These are phyloP conservation scores for Gracilaria gracilis DNA, from an alignment of 23 red algal genomes.

Conservation along the genomic window DNA sequence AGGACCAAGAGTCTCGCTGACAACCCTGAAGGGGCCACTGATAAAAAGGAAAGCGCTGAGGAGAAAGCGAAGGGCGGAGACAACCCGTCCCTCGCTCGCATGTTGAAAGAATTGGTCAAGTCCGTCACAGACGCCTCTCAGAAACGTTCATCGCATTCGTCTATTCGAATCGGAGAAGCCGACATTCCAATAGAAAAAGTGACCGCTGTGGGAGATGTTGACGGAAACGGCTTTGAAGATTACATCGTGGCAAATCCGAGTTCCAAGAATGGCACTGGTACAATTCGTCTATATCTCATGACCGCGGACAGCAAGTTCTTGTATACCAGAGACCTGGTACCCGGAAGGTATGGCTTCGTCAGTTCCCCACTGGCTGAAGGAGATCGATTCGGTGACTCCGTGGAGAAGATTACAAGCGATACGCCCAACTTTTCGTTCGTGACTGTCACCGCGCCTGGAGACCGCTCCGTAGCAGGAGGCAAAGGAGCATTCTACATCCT, in stretches of 20 bases:
- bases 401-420: slow-evolving; percentile 26
- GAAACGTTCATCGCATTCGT: not conserved
- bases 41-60: not conserved
- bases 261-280: slow-evolving; percentile 28
- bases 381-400: slow-evolving; percentile 45
- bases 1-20: not conserved
- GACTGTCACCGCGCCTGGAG: slow-evolving; percentile 59
- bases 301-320: slow-evolving; percentile 40
- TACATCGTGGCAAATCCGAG: slow-evolving; percentile 52
- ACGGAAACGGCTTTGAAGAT: slow-evolving; percentile 58
- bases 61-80: not conserved
- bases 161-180: slow-evolving; percentile 29
- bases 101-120: slow-evolving; percentile 5
- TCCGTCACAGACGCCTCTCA: not conserved
- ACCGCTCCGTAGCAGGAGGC: slow-evolving; percentile 9
- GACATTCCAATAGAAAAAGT: slow-evolving; percentile 39
- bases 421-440: slow-evolving; percentile 45
- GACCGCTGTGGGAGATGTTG: slow-evolving; percentile 61
- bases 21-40: not conserved
- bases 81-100: not conserved
- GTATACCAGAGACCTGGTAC: slow-evolving; percentile 59
- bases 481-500: slow-evolving; percentile 67
- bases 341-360: slow-evolving; percentile 46
- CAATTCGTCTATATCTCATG: slow-evolving; percentile 69
- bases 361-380: not conserved